Evolutionary conservation across 805 yeast species (phyloP).

Genomic region (Scheffersomyces stipitis): DNA sequence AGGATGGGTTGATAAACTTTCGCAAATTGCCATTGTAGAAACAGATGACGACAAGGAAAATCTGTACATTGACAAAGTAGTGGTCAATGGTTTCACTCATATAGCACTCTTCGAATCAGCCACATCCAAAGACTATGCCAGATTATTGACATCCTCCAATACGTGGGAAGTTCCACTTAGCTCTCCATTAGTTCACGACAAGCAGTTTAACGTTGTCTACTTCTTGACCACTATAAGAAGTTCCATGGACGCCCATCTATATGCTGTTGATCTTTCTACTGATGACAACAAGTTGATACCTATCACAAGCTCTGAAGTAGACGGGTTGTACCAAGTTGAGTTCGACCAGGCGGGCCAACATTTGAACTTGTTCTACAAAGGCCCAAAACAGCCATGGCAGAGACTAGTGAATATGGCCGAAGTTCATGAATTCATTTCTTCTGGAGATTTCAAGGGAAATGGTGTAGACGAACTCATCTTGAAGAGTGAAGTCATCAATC

Average conservation of each 20-base stretch:
- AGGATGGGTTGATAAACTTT: constrained; percentile 24
- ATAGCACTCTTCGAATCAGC: constrained; percentile 20
- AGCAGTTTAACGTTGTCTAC: constrained; percentile 14
- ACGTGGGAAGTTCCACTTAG: constrained; percentile 14
- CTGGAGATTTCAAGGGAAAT: constrained; percentile 1
- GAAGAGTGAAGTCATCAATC: constrained; percentile 14
- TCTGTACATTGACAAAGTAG: constrained; percentile 22
- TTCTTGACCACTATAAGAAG: constrained; percentile 13
- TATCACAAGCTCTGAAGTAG: constrained; percentile 7
- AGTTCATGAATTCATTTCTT: constrained; percentile 7
- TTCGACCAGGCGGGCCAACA: constrained; percentile 24
- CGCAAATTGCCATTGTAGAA: constrained; percentile 11
- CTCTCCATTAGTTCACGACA: constrained; percentile 16
- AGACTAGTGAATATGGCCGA: constrained; percentile 18
- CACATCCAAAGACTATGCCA: constrained; percentile 9
- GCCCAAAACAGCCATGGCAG: constrained; percentile 27
- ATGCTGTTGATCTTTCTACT: constrained; percentile 6
- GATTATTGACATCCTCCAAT: constrained; percentile 6
- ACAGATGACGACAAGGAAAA: constrained; percentile 3
- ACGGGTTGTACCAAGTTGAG: constrained; percentile 13
- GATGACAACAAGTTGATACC: constrained; percentile 1
- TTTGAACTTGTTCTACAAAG: constrained; percentile 16
- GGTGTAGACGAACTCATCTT: constrained; percentile 14
- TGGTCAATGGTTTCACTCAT: constrained; percentile 14
- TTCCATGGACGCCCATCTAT: constrained; percentile 15